Conservation (phyloP, 108 stramenopile species). For the Skeletonema tropicum region DNA sequence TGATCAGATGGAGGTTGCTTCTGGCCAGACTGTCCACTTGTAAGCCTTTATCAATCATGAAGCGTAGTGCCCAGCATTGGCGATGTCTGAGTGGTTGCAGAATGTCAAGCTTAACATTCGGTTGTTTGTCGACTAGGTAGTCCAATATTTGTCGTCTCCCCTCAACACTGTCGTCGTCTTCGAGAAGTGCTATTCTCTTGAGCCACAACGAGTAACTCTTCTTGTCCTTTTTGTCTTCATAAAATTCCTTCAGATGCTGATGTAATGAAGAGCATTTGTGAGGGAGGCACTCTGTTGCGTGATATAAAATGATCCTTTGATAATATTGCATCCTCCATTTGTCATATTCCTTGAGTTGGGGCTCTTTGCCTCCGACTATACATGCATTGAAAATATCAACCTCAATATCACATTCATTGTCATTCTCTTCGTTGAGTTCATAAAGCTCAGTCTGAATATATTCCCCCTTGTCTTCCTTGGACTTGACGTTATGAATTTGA, state of each 20-base stretch:
- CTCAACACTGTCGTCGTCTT: not conserved
- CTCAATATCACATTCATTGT: too few species aligned
- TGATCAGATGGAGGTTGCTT: too few species aligned
- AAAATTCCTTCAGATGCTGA: not conserved
- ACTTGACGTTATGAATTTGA: too few species aligned
- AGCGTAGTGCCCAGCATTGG: conserved; percentile 14
- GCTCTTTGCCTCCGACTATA: too few species aligned
- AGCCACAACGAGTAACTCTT: not conserved
- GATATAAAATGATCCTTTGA: not conserved
- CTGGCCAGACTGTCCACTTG: not conserved
- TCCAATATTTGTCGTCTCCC: not conserved
- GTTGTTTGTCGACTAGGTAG: not conserved
- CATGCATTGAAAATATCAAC: too few species aligned
- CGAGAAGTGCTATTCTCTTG: not conserved
- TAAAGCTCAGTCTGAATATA: not conserved
- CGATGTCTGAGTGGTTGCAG: not conserved
- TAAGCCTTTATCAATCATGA: not conserved
- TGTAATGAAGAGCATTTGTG: not conserved
- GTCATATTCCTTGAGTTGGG: too few species aligned
- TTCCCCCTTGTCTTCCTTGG: not conserved
- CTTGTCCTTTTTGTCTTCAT: too few species aligned
- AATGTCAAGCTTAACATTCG: not conserved
- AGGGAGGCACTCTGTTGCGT: not conserved
- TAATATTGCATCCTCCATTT: too few species aligned
- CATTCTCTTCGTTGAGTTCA: too few species aligned